phyloP scores from a whole-genome alignment of 768 basidiomycete genomes.

The Candolleomyces aberdarensis region DNA sequence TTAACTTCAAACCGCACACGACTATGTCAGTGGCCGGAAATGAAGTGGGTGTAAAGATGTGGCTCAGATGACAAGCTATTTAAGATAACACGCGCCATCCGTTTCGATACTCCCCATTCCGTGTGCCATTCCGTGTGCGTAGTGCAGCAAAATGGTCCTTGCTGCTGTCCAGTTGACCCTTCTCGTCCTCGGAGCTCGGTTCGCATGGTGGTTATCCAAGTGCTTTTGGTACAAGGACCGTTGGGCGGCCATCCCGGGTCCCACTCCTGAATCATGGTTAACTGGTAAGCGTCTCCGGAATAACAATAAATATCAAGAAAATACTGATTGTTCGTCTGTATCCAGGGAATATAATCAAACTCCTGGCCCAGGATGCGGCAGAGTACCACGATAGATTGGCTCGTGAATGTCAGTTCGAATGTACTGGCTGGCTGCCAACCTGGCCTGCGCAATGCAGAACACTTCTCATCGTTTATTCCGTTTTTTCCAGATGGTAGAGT shows the following conservation, averaged over 20 bases:
- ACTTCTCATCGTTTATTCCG: background rate
- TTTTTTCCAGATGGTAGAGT: constrained; percentile 27
- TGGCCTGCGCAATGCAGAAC: background rate
- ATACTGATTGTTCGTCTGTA: background rate
- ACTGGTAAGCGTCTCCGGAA: constrained; percentile 21
- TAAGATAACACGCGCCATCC: no score
- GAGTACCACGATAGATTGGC: background rate
- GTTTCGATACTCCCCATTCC: no score
- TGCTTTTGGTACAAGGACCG: constrained; percentile 4
- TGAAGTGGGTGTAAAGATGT: no score
- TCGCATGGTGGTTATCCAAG: constrained; percentile 11
- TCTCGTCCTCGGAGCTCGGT: constrained; percentile 2
- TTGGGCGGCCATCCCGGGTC: constrained; percentile 38
- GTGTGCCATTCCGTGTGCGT: no score
- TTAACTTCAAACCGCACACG: no score
- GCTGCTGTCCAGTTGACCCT: no score
- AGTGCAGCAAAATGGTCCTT: no score
- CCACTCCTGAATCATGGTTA: constrained; percentile 27
- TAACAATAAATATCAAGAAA: no score
- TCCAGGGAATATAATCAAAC: background rate
- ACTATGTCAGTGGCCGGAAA: no score
- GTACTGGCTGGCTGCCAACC: constrained; percentile 27
- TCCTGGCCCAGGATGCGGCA: background rate
- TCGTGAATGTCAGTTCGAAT: background rate
- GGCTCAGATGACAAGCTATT: no score